phyloP scores from a whole-genome alignment of 2,329 filamentous ascomycete genomes.

The Cadophora malorum region DNA sequence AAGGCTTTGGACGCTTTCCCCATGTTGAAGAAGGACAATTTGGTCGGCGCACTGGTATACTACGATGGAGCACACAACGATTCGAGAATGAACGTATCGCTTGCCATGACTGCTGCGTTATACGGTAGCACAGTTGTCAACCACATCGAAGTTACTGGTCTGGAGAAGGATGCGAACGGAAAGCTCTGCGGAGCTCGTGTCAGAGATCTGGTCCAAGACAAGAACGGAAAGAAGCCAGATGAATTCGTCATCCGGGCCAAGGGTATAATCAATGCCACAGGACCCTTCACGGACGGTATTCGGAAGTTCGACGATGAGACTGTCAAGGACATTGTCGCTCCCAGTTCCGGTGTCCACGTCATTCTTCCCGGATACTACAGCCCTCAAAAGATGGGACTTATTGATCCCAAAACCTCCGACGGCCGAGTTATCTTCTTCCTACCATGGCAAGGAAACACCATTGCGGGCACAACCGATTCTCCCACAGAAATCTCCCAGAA shows the following conservation, averaged over 20 bases:
- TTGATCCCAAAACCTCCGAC: constrained; percentile 86
- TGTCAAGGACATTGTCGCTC: constrained; percentile 80
- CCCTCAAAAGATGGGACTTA: constrained; percentile 84
- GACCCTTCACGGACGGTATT: constrained; percentile 85
- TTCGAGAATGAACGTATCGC: constrained; percentile 88
- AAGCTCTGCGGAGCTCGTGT: constrained; percentile 75
- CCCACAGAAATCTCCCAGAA: constrained; percentile 75
- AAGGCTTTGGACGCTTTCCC: constrained; percentile 88
- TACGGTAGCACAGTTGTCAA: constrained; percentile 85
- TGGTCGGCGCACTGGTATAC: constrained; percentile 85
- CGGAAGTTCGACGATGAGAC: constrained; percentile 81
- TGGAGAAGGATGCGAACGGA: constrained; percentile 77
- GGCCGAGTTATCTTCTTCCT: constrained; percentile 93
- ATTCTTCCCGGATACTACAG: constrained; percentile 88
- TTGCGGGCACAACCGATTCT: constrained; percentile 86
- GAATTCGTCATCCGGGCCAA: constrained; percentile 78
- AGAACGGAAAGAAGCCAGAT: constrained; percentile 64
- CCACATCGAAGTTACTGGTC: constrained; percentile 78
- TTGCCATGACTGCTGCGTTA: constrained; percentile 87
- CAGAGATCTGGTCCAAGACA: constrained; percentile 72
- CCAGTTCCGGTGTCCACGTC: constrained; percentile 84
- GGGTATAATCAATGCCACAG: constrained; percentile 87
- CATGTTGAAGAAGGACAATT: constrained; percentile 81
- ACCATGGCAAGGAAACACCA: constrained; percentile 92
- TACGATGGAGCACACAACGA: constrained; percentile 94